Evolutionary conservation across 164 flowering plant species (phyloP).

Genomic region (Dillenia suffruticosa): DNA sequence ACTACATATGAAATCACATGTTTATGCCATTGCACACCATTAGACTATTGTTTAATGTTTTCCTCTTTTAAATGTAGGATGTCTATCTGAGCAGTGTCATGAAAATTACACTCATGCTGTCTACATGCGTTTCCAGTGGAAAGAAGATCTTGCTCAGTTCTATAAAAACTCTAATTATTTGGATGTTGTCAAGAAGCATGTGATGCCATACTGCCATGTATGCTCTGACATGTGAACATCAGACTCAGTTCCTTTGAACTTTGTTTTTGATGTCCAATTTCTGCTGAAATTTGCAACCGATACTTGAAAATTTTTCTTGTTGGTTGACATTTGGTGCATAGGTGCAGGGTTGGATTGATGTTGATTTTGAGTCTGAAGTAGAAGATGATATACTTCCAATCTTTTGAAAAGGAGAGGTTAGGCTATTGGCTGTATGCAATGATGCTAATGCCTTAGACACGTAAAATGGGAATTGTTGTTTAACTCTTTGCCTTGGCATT

Average conservation of each 20-base stretch:
- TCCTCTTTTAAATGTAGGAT: constrained; percentile 36
- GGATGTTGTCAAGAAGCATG: constrained; percentile 66
- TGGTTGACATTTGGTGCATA: constrained; percentile 7
- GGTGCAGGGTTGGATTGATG: constrained; percentile 46
- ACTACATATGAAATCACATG: too few species aligned
- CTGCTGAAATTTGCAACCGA: background rate
- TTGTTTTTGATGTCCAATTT: constrained; percentile 2
- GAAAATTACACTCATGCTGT: constrained; percentile 73
- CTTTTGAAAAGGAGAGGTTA: constrained; percentile 94
- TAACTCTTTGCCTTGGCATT: too few species aligned
- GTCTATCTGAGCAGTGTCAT: constrained; percentile 38
- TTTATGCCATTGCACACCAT: too few species aligned
- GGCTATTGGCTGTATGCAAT: background rate
- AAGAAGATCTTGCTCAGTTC: constrained; percentile 70
- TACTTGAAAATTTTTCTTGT: constrained; percentile 2
- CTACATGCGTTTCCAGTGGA: constrained; percentile 76
- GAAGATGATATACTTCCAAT: constrained; percentile 86
- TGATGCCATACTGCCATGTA: constrained; percentile 88
- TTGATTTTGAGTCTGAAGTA: constrained; percentile 86
- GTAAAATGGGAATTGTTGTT: too few species aligned
- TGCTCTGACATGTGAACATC: constrained; percentile 80
- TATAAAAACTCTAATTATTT: constrained; percentile 51
- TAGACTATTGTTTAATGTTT: too few species aligned
- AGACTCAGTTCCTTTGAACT: constrained; percentile 21
- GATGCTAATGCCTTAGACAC: too few species aligned